Percentiles rank a stretch among this genome's conserved stretches.
Conservation (phyloP, 2,329 filamentous ascomycete genomes). For the Nothophoma quercina region DNA sequence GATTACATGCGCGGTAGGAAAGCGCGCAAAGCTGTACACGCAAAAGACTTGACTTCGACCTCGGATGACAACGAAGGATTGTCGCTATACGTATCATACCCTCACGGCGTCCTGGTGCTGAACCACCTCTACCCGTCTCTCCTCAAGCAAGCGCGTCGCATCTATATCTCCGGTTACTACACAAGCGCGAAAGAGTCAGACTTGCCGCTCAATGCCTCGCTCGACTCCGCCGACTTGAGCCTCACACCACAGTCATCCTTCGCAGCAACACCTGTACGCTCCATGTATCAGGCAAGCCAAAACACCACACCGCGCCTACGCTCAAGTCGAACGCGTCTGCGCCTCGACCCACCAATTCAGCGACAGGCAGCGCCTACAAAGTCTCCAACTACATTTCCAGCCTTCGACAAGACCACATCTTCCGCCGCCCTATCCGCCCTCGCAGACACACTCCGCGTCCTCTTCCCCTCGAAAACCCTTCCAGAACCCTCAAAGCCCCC, state of each 20-base stretch:
- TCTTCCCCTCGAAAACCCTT: slow-evolving; percentile 34
- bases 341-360: slow-evolving; percentile 20
- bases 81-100: slow-evolving; percentile 53
- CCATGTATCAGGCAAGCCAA: slow-evolving; percentile 1
- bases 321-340: slow-evolving; percentile 26
- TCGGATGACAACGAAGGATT: slow-evolving; percentile 34
- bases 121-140: slow-evolving; percentile 50
- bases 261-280: slow-evolving; percentile 13
- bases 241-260: slow-evolving; percentile 27
- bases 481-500: neutral
- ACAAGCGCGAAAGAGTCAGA: slow-evolving; percentile 18
- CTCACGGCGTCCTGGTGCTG: slow-evolving; percentile 51
- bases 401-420: slow-evolving; percentile 25
- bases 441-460: slow-evolving; percentile 39
- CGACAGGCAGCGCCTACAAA: neutral
- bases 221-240: slow-evolving; percentile 20
- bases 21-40: slow-evolving; percentile 22
- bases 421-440: slow-evolving; percentile 39
- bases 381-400: slow-evolving; percentile 14
- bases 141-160: slow-evolving; percentile 49
- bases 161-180: slow-evolving; percentile 53
- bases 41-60: neutral
- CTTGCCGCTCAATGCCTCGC: neutral
- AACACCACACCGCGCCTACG: slow-evolving; percentile 13
- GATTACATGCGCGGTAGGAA: slow-evolving; percentile 38